Percentiles rank a stretch among this genome's conserved stretches.
These are phyloP conservation scores for Leishmania arabica DNA, from an alignment of 208 protist genomes.

Conservation along the genomic window DNA sequence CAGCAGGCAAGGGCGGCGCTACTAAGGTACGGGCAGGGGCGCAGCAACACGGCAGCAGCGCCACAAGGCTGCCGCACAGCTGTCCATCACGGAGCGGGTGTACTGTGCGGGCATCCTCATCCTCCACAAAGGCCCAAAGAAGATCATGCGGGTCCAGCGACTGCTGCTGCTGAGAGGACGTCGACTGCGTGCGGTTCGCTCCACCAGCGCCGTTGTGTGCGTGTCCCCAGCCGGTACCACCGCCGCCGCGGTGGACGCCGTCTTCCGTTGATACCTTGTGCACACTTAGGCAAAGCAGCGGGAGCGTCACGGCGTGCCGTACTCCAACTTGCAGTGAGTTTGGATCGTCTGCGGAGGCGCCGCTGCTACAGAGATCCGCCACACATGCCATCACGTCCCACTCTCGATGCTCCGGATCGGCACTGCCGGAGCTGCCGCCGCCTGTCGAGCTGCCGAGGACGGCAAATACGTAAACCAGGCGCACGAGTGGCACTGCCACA, in stretches of 20 bases:
- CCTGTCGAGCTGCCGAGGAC: not conserved
- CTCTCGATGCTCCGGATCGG: not conserved
- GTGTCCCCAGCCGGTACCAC: not conserved
- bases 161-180: not conserved
- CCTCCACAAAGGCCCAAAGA: slow-evolving; percentile 30
- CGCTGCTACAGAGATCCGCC: not conserved
- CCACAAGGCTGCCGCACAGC: slow-evolving; percentile 12
- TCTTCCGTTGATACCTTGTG: not conserved
- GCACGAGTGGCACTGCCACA: slow-evolving; percentile 1
- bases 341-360: not conserved
- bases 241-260: not conserved
- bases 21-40: not conserved
- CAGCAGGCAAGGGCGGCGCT: not conserved
- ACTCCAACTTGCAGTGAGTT: not conserved
- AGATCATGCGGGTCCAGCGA: slow-evolving; percentile 9
- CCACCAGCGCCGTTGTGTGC: not conserved
- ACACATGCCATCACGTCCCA: slow-evolving; percentile 11
- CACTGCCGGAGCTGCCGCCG: not conserved
- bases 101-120: not conserved
- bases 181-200: not conserved
- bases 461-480: slow-evolving; percentile 3
- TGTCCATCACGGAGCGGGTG: slow-evolving; percentile 1
- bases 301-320: not conserved
- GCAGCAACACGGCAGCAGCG: slow-evolving; percentile 7
- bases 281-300: not conserved